Percentiles rank a stretch among this genome's conserved stretches.
These are phyloP conservation scores for Bocquillonia castaneifolia DNA, from an alignment of 441 rosid genomes.

Conservation along the genomic window DNA sequence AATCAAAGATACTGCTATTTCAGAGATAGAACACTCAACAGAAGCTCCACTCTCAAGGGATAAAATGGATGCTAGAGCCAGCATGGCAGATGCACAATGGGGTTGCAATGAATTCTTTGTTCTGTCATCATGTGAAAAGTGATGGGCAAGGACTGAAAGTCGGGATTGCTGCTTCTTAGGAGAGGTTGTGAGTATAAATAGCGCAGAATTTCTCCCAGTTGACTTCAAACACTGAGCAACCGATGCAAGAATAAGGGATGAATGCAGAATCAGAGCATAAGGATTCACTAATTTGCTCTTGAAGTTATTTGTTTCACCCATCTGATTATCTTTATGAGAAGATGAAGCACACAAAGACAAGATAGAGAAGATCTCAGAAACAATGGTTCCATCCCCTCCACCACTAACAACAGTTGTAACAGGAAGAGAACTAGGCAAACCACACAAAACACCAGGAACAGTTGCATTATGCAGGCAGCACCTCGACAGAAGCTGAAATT, in stretches of 20 bases:
- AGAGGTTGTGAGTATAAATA: constrained; percentile 80
- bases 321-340: constrained; percentile 54
- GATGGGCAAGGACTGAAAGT: constrained; percentile 69
- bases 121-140: constrained; percentile 61
- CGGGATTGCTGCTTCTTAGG: constrained; percentile 79
- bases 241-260: constrained; percentile 67
- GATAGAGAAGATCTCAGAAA: constrained; percentile 72
- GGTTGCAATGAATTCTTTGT: constrained; percentile 52
- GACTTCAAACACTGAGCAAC: constrained; percentile 83
- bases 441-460: constrained; percentile 78
- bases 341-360: constrained; percentile 54
- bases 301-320: constrained; percentile 44
- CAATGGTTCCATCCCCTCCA: constrained; percentile 85
- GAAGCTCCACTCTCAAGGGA: constrained; percentile 82
- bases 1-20: constrained; percentile 78
- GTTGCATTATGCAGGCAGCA: constrained; percentile 81
- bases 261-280: constrained; percentile 47
- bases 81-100: constrained; percentile 86
- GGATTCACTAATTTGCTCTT: constrained; percentile 63
- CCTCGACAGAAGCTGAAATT: constrained; percentile 75
- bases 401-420: constrained; percentile 82
- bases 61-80: constrained; percentile 85
- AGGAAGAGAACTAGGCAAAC: constrained; percentile 86
- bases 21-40: constrained; percentile 68
- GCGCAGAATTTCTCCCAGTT: constrained; percentile 78